These are phyloP conservation scores for Ramalina peruviana DNA, from an alignment of 495 filamentous ascomycete genomes.

Conservation along the genomic window DNA sequence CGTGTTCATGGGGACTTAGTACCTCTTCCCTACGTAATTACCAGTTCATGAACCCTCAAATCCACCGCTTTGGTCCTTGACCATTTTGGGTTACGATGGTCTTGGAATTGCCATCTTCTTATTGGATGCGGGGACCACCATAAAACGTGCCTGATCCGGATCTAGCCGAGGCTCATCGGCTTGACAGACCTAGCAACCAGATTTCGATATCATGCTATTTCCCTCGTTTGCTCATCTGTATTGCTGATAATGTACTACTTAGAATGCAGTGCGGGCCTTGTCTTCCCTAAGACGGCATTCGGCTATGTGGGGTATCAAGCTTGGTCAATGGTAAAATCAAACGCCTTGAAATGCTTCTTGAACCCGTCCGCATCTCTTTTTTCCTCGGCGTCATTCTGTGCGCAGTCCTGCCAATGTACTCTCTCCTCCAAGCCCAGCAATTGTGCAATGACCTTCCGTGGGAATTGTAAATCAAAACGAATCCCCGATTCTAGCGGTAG, in stretches of 20 bases:
- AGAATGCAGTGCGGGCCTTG: no score
- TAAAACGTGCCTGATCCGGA: no score
- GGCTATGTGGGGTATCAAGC: not conserved
- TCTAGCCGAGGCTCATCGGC: no score
- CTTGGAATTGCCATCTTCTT: not conserved
- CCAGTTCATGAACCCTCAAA: not conserved
- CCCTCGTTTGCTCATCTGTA: not conserved
- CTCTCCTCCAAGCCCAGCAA: constrained; percentile 62
- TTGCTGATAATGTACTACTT: no score
- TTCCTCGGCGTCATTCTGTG: constrained; percentile 65
- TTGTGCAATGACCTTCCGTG: constrained; percentile 74
- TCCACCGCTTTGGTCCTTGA: not conserved
- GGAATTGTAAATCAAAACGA: constrained; percentile 51
- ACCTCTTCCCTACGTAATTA: not conserved
- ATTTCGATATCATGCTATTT: not conserved
- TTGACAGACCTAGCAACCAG: no score
- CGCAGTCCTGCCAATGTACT: constrained; percentile 69
- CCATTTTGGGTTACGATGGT: not conserved
- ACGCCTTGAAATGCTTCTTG: constrained; percentile 70
- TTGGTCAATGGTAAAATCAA: constrained; percentile 46
- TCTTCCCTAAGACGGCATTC: no score
- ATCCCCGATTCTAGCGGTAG: constrained; percentile 38
- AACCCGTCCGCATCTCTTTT: constrained; percentile 64
- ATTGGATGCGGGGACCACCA: no score
- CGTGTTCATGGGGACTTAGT: no score